A percentile compares a stretch with the other conserved stretches of the same genome.
phyloP scores from a whole-genome alignment of 345 rosid genomes.

The Eutrema heterophyllum region DNA sequence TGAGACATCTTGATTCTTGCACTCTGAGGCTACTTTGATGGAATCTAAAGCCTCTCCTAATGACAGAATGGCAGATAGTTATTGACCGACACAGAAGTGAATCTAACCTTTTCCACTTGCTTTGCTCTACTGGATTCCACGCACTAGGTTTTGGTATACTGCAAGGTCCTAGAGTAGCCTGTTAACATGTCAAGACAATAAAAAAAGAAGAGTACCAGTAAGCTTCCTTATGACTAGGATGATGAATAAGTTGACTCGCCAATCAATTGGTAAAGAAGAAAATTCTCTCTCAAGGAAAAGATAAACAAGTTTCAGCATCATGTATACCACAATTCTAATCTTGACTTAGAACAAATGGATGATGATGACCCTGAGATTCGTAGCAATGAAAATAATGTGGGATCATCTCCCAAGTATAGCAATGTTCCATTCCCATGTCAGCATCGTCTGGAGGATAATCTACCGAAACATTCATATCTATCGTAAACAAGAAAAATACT shows the following conservation, averaged over 20 bases:
- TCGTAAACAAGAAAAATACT: background rate
- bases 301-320: background rate
- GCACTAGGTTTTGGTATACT: constrained; percentile 71
- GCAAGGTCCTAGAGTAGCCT: constrained; percentile 90
- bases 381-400: background rate
- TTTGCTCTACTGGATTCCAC: constrained; percentile 83
- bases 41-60: background rate
- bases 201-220: background rate
- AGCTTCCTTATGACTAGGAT: background rate
- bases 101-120: constrained; percentile 90
- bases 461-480: too few relatives aligned
- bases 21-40: too few relatives aligned
- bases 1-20: background rate
- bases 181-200: constrained; percentile 25
- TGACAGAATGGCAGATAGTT: background rate
- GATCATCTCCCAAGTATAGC: background rate
- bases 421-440: background rate
- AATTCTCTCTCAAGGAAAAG: background rate
- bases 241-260: background rate
- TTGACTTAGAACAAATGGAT: background rate
- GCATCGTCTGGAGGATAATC: too few relatives aligned
- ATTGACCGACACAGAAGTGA: background rate
- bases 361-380: background rate
- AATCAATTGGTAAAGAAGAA: background rate
- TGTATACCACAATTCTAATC: background rate